Evolutionary conservation across 805 yeast genomes (phyloP).

Genomic region (Starmera caribaea): DNA sequence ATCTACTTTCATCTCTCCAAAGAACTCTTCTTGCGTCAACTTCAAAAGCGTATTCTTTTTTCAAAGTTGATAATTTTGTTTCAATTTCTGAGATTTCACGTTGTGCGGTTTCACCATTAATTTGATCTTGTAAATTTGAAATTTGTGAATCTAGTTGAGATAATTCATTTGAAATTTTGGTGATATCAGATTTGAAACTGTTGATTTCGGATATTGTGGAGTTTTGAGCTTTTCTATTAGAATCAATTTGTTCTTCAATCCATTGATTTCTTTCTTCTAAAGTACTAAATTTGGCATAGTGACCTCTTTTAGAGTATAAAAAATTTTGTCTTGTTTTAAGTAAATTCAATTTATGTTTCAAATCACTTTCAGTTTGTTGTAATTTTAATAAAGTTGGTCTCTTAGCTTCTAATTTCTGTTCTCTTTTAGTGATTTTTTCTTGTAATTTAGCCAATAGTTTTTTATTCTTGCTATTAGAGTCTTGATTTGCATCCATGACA

Average conservation of each 20-base stretch:
- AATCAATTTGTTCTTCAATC: constrained; percentile 44
- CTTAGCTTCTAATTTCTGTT: constrained; percentile 24
- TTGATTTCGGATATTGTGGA: constrained; percentile 3
- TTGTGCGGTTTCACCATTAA: constrained; percentile 25
- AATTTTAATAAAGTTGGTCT: constrained; percentile 33
- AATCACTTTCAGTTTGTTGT: constrained; percentile 27
- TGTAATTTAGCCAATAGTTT: constrained; percentile 17
- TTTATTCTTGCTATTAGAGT: constrained; percentile 13
- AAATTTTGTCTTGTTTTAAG: constrained; percentile 44
- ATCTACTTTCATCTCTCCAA: constrained; percentile 74
- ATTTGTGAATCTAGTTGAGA: constrained; percentile 20
- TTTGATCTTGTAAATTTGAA: constrained; percentile 24
- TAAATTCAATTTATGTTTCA: constrained; percentile 30
- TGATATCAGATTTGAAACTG: neutral
- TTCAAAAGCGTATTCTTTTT: constrained; percentile 30
- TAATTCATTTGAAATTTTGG: constrained; percentile 11
- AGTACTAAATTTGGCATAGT: constrained; percentile 47
- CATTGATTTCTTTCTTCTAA: constrained; percentile 56
- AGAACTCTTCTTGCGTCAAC: constrained; percentile 60
- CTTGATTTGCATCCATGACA: constrained; percentile 23
- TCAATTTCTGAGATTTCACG: constrained; percentile 24
- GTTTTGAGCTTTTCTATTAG: constrained; percentile 17
- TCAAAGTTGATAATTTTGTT: constrained; percentile 22
- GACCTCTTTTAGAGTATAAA: constrained; percentile 62
- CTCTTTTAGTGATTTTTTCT: constrained; percentile 25